These are phyloP conservation scores for Exsudoporus frostii DNA, from an alignment of 768 basidiomycete genomes.

Conservation along the genomic window DNA sequence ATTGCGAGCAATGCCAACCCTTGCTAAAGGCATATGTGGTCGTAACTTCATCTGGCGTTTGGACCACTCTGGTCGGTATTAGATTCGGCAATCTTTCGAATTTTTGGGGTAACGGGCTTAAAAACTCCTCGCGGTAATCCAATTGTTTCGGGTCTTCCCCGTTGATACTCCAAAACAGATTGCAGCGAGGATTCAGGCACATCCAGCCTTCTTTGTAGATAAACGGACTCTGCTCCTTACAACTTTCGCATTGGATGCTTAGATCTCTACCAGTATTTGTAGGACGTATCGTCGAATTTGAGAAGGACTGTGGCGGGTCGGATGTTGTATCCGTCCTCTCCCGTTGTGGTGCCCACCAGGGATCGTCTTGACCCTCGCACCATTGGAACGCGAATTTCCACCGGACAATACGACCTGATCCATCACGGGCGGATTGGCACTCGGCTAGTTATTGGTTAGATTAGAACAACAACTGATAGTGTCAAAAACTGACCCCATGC, in stretches of 20 bases:
- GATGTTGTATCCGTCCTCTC: background rate
- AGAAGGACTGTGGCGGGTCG: background rate
- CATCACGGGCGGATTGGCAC: constrained; percentile 50
- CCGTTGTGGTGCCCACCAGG: constrained; percentile 44
- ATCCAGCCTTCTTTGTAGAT: constrained; percentile 59
- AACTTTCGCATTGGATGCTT: constrained; percentile 39
- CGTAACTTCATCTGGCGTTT: constrained; percentile 35
- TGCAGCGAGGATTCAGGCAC: constrained; percentile 60
- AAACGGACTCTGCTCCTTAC: constrained; percentile 43
- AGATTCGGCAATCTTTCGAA: constrained; percentile 38
- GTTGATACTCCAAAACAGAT: constrained; percentile 49
- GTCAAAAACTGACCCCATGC: constrained; percentile 39
- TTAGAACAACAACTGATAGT: background rate
- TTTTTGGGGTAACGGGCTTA: constrained; percentile 34
- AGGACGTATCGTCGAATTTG: background rate
- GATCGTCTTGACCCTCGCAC: constrained; percentile 66
- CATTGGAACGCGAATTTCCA: constrained; percentile 86
- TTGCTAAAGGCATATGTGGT: constrained; percentile 56
- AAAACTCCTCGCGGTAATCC: constrained; percentile 47
- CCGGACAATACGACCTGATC: constrained; percentile 55
- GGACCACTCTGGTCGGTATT: constrained; percentile 33
- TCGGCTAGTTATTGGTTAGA: constrained; percentile 45
- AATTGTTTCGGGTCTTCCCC: constrained; percentile 36
- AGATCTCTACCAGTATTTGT: background rate
- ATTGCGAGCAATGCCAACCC: constrained; percentile 66